Evolutionary conservation across 1,284 basidiomycete genomes (phyloP).

Genomic region (Heterobasidion annosum): DNA sequence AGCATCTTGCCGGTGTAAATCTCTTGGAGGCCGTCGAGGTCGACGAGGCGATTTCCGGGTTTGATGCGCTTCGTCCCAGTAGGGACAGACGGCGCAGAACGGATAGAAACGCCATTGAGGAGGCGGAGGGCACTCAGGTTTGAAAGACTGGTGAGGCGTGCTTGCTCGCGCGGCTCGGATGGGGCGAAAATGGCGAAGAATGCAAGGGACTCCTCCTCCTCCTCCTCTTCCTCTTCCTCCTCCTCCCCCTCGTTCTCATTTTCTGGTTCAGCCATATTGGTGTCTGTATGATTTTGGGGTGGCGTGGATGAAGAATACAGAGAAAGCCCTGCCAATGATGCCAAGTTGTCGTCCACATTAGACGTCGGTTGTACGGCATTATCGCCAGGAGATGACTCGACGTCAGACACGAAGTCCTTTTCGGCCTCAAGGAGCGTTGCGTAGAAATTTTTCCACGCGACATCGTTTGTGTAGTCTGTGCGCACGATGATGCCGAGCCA

Average conservation of each 20-base stretch:
- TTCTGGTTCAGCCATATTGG: conserved; percentile 17
- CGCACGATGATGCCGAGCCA: conserved; percentile 52
- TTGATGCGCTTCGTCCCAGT: conserved; percentile 32
- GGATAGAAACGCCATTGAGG: conserved; percentile 58
- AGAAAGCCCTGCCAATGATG: neutral
- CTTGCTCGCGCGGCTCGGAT: conserved; percentile 27
- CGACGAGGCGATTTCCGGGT: conserved; percentile 50
- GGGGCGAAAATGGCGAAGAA: conserved; percentile 49
- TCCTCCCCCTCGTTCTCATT: conserved; percentile 19
- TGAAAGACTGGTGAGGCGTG: conserved; percentile 39
- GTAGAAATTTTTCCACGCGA: conserved; percentile 51
- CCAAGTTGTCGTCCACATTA: conserved; percentile 10
- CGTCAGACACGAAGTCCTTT: conserved; percentile 27
- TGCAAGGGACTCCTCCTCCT: conserved; percentile 9
- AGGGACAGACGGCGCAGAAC: conserved; percentile 37
- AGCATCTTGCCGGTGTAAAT: conserved; percentile 58
- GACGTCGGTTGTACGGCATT: conserved; percentile 6
- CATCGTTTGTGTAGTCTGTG: conserved; percentile 58
- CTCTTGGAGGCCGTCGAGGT: conserved; percentile 59
- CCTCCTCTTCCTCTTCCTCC: conserved; percentile 20
- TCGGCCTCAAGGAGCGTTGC: conserved; percentile 41
- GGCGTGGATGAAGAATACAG: neutral
- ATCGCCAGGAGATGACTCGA: conserved; percentile 6
- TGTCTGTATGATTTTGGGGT: conserved; percentile 13
- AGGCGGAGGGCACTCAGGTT: conserved; percentile 61